Percentiles rank a stretch among this genome's conserved stretches.
These are phyloP conservation scores for Cystofilobasidium macerans DNA, from an alignment of 768 basidiomycete species.

Conservation along the genomic window DNA sequence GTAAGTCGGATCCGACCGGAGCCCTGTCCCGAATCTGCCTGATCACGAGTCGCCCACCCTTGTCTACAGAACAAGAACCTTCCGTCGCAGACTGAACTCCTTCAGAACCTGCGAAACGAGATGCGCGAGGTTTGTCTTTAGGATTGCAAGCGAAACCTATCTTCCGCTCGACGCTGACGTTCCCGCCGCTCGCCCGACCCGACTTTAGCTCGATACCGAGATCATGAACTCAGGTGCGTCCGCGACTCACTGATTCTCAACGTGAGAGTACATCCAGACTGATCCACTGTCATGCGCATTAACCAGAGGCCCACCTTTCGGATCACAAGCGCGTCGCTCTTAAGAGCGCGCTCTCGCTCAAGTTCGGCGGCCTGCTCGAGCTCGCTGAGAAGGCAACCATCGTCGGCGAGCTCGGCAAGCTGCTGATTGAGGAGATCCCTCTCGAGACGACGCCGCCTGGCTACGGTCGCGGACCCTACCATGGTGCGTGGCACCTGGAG, in stretches of 20 bases:
- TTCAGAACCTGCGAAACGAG: conserved; percentile 62
- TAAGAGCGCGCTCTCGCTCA: conserved; percentile 57
- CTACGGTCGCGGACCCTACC: conserved; percentile 59
- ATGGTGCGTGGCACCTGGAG: conserved; percentile 28
- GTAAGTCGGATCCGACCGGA: no score
- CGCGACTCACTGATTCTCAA: no score
- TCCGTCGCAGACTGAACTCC: conserved; percentile 55
- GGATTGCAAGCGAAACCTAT: background rate
- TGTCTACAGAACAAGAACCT: conserved; percentile 57
- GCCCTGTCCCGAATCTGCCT: no score
- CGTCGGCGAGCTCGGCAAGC: conserved; percentile 47
- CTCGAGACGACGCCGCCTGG: conserved; percentile 73
- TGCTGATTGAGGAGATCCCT: conserved; percentile 58
- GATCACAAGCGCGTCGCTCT: conserved; percentile 60
- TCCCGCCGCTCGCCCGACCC: no score
- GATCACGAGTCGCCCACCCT: conserved; percentile 7
- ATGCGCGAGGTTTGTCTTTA: conserved; percentile 41
- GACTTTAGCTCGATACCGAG: conserved; percentile 57
- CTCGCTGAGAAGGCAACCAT: conserved; percentile 64
- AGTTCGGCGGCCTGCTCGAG: conserved; percentile 78
- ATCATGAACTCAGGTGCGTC: conserved; percentile 76
- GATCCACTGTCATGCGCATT: no score
- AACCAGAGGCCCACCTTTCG: conserved; percentile 63
- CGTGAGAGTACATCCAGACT: no score
- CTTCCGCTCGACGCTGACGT: background rate